phyloP scores from a whole-genome alignment of 371 early-diverging fungal species.

The Rhizopus arrhizus region DNA sequence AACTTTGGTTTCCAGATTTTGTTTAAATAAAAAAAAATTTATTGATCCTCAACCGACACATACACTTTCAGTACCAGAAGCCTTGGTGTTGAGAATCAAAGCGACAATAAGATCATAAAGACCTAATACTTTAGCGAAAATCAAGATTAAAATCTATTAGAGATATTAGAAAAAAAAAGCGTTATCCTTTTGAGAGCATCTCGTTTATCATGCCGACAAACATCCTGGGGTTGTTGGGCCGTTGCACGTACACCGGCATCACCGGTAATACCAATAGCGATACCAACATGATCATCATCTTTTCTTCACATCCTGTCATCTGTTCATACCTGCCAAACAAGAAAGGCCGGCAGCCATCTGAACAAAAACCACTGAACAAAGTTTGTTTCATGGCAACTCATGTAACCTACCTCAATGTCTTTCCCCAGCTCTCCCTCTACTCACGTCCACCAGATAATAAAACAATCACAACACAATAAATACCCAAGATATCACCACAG shows the following conservation, averaged over 20 bases:
- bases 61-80: slow-evolving; percentile 34
- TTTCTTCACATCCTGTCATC: neutral
- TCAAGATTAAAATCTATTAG: slow-evolving; percentile 77
- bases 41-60: slow-evolving; percentile 13
- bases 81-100: slow-evolving; percentile 91
- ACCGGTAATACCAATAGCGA: slow-evolving; percentile 94
- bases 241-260: slow-evolving; percentile 90
- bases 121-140: slow-evolving; percentile 97
- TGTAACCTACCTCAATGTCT: neutral
- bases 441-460: slow-evolving; percentile 81
- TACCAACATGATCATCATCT: slow-evolving; percentile 52
- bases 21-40: neutral
- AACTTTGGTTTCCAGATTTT: neutral
- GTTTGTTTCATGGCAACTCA: slow-evolving; percentile 53
- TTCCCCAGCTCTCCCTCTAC: slow-evolving; percentile 21
- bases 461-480: slow-evolving; percentile 95
- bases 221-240: slow-evolving; percentile 85
- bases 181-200: neutral
- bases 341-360: slow-evolving; percentile 91
- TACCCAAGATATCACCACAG: slow-evolving; percentile 96
- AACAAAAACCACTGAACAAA: slow-evolving; percentile 74
- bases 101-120: slow-evolving; percentile 90
- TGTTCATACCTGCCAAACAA: slow-evolving; percentile 66
- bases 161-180: slow-evolving; percentile 1
- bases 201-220: slow-evolving; percentile 83